Conservation (phyloP, 1,139 yeast genomes). For the Candida sp. region DNA sequence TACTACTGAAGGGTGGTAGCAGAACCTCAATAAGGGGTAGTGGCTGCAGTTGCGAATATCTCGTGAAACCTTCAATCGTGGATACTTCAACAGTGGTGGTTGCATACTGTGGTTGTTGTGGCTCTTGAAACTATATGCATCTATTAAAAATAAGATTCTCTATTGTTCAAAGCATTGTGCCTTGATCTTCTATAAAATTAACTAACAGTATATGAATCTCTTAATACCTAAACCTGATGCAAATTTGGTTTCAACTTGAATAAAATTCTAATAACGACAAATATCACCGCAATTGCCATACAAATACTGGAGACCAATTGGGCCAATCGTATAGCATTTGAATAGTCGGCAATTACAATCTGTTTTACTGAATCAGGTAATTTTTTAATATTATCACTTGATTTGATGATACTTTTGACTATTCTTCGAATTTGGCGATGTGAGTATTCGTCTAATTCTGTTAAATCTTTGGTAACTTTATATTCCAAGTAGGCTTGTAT, state of each 20-base stretch:
- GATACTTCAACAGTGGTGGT: slow-evolving; percentile 5
- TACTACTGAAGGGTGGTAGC: not conserved
- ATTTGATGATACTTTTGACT: slow-evolving; percentile 13
- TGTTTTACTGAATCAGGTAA: slow-evolving; percentile 11
- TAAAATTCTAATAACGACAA: slow-evolving; percentile 8
- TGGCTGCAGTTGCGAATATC: not conserved
- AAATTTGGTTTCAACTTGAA: slow-evolving; percentile 1
- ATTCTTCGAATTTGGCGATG: slow-evolving; percentile 11
- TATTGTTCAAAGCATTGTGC: not conserved
- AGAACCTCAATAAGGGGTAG: not conserved
- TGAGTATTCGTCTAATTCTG: slow-evolving; percentile 6
- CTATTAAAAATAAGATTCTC: not conserved
- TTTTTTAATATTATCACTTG: slow-evolving; percentile 14
- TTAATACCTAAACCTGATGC: not conserved
- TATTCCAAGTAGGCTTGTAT: slow-evolving; percentile 17
- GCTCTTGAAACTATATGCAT: not conserved
- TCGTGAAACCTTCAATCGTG: slow-evolving; percentile 6
- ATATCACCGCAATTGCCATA: slow-evolving; percentile 16
- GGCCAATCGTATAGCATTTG: slow-evolving; percentile 16
- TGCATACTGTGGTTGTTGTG: not conserved
- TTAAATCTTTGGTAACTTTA: slow-evolving; percentile 13
- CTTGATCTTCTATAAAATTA: not conserved
- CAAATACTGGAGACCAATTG: slow-evolving; percentile 16
- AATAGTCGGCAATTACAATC: slow-evolving; percentile 16
- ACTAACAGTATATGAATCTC: not conserved